Conservation (phyloP, 768 basidiomycete genomes). For the Mycena filopes region DNA sequence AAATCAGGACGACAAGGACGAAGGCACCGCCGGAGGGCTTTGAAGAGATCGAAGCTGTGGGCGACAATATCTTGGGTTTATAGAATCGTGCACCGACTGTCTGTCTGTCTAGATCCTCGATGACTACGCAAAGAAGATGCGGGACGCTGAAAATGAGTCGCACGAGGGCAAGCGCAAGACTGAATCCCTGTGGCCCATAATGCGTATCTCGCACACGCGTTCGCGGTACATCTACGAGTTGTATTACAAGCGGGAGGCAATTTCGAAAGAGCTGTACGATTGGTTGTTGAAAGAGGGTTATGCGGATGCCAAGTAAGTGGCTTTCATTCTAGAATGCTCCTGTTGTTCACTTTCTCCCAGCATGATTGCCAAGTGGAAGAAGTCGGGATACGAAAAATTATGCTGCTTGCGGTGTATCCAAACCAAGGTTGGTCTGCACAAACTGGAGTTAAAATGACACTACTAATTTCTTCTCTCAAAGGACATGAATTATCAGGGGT, state of each 20-base stretch:
- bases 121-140: constrained; percentile 99
- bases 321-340: background rate
- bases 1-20: constrained; percentile 91
- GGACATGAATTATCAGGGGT: constrained; percentile 99
- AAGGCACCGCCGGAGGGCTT: constrained; percentile 96
- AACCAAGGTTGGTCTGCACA: constrained; percentile 69
- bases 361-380: constrained; percentile 99
- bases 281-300: constrained; percentile 98
- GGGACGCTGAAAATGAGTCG: constrained; percentile 97
- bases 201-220: constrained; percentile 96
- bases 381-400: constrained; percentile 96
- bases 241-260: constrained; percentile 98
- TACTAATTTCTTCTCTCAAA: constrained; percentile 43
- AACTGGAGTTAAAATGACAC: background rate
- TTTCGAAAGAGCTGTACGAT: constrained; percentile 92
- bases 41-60: constrained; percentile 89
- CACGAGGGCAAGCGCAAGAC: constrained; percentile 98
- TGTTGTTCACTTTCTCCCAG: constrained; percentile 52
- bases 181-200: constrained; percentile 96
- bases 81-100: constrained; percentile 14
- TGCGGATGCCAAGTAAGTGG: constrained; percentile 91
- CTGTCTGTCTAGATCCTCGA: constrained; percentile 79
- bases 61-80: constrained; percentile 34
- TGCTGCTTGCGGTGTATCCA: constrained; percentile 98
- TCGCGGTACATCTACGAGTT: constrained; percentile 98